These are phyloP conservation scores for Puccinellia tenuiflora DNA, from an alignment of 176 grass and related monocot species.

Conservation along the genomic window DNA sequence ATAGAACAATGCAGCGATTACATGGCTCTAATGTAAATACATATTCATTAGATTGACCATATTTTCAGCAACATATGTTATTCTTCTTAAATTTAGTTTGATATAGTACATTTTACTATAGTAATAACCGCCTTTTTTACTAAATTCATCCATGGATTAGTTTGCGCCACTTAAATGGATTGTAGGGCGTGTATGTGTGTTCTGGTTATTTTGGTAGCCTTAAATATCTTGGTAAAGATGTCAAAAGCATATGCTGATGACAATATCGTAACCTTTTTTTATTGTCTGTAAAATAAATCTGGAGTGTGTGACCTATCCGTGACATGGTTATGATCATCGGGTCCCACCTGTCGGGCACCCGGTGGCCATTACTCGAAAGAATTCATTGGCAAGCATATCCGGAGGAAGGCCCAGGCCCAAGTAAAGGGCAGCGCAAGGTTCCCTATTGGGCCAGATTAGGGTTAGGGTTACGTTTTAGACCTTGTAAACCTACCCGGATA, in stretches of 20 bases:
- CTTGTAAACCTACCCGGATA: no score
- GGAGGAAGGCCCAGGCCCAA: no score
- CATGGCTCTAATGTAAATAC: not conserved
- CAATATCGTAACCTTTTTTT: not conserved
- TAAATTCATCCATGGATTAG: not conserved
- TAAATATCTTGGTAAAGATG: not conserved
- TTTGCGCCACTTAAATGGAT: not conserved
- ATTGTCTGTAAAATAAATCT: not conserved
- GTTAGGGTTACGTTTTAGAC: no score
- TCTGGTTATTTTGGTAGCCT: not conserved
- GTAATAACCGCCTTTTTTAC: not conserved
- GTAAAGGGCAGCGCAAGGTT: no score
- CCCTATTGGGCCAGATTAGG: no score
- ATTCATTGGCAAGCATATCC: no score
- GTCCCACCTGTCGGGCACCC: no score
- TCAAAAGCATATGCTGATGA: not conserved
- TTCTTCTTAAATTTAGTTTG: not conserved
- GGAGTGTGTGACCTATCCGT: not conserved
- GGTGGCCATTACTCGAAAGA: no score
- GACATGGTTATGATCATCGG: no score
- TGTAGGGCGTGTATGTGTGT: not conserved
- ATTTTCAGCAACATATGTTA: not conserved
- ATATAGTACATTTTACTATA: not conserved
- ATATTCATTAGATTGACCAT: not conserved
- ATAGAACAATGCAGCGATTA: no score